Percentiles rank a stretch among this genome's conserved stretches.
phyloP scores from a whole-genome alignment of 306 rosid genomes.

The Arachis stenosperma region DNA sequence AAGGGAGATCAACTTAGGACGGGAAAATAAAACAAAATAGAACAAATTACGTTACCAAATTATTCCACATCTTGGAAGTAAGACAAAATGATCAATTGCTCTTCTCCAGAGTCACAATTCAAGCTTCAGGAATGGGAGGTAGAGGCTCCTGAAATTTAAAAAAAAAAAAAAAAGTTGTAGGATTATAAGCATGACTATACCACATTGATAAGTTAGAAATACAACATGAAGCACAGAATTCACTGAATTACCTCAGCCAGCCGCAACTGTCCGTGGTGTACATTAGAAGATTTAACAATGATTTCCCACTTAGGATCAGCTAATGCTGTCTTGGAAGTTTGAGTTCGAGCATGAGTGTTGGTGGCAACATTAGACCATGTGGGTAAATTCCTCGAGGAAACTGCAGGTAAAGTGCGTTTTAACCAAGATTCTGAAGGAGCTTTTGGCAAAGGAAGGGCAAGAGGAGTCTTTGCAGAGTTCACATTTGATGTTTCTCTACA shows the following conservation, averaged over 20 bases:
- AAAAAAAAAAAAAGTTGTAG: conserved; percentile 31
- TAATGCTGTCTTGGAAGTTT: conserved; percentile 35
- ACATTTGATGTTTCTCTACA: conserved; percentile 32
- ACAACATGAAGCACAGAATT: conserved; percentile 36
- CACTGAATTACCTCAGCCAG: conserved; percentile 64
- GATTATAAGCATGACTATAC: conserved; percentile 32
- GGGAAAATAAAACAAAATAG: conserved; percentile 24
- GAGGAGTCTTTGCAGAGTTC: conserved; percentile 45
- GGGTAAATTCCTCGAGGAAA: conserved; percentile 57
- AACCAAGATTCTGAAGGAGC: conserved; percentile 98
- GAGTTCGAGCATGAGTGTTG: conserved; percentile 32
- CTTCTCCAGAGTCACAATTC: conserved; percentile 32
- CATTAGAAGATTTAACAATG: conserved; percentile 59
- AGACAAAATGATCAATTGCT: conserved; percentile 26
- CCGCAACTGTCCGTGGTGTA: conserved; percentile 48
- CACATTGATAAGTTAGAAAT: conserved; percentile 3
- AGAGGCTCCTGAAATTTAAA: conserved; percentile 64
- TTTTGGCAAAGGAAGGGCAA: conserved; percentile 75
- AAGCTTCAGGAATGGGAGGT: conserved; percentile 81
- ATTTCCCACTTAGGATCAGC: conserved; percentile 64
- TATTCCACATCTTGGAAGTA: conserved; percentile 28
- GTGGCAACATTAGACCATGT: conserved; percentile 50
- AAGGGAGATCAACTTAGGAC: conserved; percentile 29
- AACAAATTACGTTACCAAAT: conserved; percentile 21
- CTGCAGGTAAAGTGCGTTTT: conserved; percentile 66